These are phyloP conservation scores for Xylaria sp. DNA, from an alignment of 2,329 filamentous ascomycete species.

Conservation along the genomic window DNA sequence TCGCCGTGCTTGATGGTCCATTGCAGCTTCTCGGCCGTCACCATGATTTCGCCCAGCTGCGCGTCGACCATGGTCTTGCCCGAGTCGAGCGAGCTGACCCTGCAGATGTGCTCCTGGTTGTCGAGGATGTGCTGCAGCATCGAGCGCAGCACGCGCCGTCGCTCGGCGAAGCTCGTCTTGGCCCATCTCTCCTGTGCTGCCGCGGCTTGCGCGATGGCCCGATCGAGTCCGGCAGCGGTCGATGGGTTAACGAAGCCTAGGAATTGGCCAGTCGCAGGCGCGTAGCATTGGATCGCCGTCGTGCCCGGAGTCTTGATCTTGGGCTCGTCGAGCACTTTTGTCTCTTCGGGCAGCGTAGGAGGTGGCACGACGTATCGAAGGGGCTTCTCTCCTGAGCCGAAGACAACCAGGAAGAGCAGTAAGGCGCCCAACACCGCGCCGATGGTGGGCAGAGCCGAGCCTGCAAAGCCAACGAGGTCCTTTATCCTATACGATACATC, in stretches of 20 bases:
- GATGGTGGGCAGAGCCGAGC: slow-evolving; percentile 34
- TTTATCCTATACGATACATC: slow-evolving; percentile 37
- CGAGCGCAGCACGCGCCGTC: slow-evolving; percentile 81
- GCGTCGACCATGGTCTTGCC: slow-evolving; percentile 98
- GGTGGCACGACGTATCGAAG: slow-evolving; percentile 70
- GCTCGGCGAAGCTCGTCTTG: slow-evolving; percentile 78
- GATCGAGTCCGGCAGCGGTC: slow-evolving; percentile 81
- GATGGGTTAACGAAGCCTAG: slow-evolving; percentile 83
- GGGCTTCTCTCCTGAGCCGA: slow-evolving; percentile 51
- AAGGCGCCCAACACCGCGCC: slow-evolving; percentile 41
- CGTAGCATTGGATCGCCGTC: slow-evolving; percentile 82
- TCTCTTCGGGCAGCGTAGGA: slow-evolving; percentile 70
- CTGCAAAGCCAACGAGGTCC: slow-evolving; percentile 34
- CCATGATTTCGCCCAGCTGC: slow-evolving; percentile 91
- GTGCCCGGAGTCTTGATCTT: slow-evolving; percentile 73
- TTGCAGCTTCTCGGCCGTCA: slow-evolving; percentile 91
- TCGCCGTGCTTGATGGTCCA: slow-evolving; percentile 96
- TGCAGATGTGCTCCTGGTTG: slow-evolving; percentile 87
- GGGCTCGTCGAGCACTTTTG: slow-evolving; percentile 67
- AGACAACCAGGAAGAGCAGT: slow-evolving; percentile 42
- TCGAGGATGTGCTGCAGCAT: slow-evolving; percentile 86
- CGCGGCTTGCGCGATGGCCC: slow-evolving; percentile 77
- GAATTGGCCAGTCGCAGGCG: slow-evolving; percentile 86
- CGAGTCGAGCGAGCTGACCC: slow-evolving; percentile 87
- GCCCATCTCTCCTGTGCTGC: slow-evolving; percentile 83